These are phyloP conservation scores for Trichoderma atroviride DNA, from an alignment of 2,329 filamentous ascomycete genomes.

Conservation along the genomic window DNA sequence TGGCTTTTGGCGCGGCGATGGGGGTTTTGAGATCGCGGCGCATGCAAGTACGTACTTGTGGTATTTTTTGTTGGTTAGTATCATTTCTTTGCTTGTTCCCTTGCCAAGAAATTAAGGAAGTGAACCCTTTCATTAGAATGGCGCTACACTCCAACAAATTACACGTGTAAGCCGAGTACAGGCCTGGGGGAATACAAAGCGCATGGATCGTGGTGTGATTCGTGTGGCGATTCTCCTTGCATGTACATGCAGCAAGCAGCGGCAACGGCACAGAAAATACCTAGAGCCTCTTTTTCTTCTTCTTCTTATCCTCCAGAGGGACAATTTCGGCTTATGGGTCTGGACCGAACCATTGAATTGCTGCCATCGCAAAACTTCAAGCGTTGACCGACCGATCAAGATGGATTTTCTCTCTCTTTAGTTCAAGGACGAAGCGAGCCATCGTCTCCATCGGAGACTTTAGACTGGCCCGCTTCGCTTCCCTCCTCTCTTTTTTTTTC, in stretches of 20 bases:
- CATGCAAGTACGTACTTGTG: neutral
- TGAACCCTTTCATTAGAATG: neutral
- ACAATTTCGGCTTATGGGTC: neutral
- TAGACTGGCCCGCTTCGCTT: slow-evolving; percentile 1
- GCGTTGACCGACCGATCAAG: neutral
- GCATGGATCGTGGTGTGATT: neutral
- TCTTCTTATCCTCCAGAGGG: neutral
- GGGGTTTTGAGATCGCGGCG: neutral
- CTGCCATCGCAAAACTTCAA: neutral
- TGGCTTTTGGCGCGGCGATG: slow-evolving; percentile 1
- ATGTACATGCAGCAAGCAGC: neutral
- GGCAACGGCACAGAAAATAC: neutral
- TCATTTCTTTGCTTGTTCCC: neutral
- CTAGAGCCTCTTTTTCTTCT: neutral
- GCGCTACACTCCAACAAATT: neutral
- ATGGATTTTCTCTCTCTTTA: neutral
- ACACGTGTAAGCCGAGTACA: neutral
- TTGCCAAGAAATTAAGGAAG: slow-evolving; percentile 20
- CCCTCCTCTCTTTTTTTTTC: neutral
- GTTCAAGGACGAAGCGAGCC: neutral
- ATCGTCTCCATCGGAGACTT: slow-evolving; percentile 3
- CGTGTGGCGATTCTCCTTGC: neutral
- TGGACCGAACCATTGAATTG: neutral
- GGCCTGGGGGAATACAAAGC: neutral
- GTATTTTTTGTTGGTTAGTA: neutral